phyloP scores from a whole-genome alignment of 768 basidiomycete species.

The Vararia minispora region DNA sequence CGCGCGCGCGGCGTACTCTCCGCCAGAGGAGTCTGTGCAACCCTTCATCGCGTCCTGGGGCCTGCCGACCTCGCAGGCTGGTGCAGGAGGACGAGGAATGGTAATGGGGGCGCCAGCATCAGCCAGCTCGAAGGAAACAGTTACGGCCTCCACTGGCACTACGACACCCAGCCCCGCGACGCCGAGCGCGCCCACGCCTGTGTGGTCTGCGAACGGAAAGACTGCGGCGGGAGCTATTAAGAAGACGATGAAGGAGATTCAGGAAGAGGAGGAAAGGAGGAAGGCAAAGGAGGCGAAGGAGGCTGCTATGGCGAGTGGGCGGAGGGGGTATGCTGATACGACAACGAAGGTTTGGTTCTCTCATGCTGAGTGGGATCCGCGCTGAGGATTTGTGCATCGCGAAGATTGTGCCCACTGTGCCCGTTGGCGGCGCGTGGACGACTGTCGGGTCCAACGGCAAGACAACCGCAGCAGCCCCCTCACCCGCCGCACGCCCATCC shows the following conservation, averaged over 20 bases:
- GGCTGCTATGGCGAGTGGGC: slow-evolving; percentile 39
- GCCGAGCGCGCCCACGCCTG: slow-evolving; percentile 28
- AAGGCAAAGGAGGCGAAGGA: slow-evolving; percentile 51
- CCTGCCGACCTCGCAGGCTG: slow-evolving; percentile 73
- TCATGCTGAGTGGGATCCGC: slow-evolving; percentile 21
- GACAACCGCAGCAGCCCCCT: slow-evolving; percentile 23
- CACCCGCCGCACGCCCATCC: slow-evolving; percentile 20
- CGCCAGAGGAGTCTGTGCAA: slow-evolving; percentile 44
- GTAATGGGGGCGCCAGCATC: slow-evolving; percentile 23
- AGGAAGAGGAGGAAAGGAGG: slow-evolving; percentile 89
- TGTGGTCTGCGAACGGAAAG: slow-evolving; percentile 65
- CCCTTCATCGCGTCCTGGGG: slow-evolving; percentile 74
- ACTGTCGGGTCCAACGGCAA: slow-evolving; percentile 81
- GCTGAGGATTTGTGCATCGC: background rate
- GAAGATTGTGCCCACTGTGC: slow-evolving; percentile 13
- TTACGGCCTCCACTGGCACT: slow-evolving; percentile 21
- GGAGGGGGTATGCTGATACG: slow-evolving; percentile 71
- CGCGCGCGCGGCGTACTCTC: slow-evolving; percentile 32
- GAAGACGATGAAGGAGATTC: slow-evolving; percentile 98
- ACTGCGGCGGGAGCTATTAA: slow-evolving; percentile 45
- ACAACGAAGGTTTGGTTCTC: slow-evolving; percentile 51
- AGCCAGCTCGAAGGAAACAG: slow-evolving; percentile 32
- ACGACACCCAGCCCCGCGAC: slow-evolving; percentile 18
- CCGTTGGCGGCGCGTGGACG: slow-evolving; percentile 59
- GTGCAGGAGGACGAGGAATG: slow-evolving; percentile 18